A percentile compares a stretch with the other conserved stretches of the same genome.
These are phyloP conservation scores for Ogataea minuta DNA, from an alignment of 805 yeast genomes.

Conservation along the genomic window DNA sequence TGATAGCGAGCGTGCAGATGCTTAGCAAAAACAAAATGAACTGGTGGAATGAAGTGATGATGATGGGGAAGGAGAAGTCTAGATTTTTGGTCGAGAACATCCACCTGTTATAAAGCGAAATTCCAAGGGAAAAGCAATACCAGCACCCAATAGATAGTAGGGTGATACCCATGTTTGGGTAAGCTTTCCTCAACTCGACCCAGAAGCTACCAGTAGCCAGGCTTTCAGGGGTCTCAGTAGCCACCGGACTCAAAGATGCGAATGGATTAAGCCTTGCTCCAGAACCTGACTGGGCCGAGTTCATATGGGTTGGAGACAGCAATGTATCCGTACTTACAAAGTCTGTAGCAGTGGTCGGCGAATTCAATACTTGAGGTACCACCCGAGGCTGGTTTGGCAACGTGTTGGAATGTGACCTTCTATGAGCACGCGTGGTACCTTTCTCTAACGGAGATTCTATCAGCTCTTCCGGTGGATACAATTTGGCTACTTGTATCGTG, in stretches of 20 bases:
- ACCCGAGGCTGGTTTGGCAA: constrained; percentile 9
- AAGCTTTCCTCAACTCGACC: constrained; percentile 17
- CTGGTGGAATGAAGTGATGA: constrained; percentile 86
- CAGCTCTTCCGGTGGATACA: constrained; percentile 2
- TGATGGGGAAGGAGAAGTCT: constrained; percentile 77
- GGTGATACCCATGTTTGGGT: constrained; percentile 30
- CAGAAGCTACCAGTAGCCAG: constrained; percentile 3
- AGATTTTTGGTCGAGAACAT: constrained; percentile 81
- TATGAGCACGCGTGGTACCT: constrained; percentile 9
- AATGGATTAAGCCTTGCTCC: background rate
- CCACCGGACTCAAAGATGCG: background rate
- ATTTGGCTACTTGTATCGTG: constrained; percentile 5
- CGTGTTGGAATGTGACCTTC: constrained; percentile 16
- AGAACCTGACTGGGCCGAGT: background rate
- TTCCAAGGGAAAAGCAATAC: constrained; percentile 67
- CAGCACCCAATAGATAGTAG: constrained; percentile 40
- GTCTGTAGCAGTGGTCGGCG: background rate
- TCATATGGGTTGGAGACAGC: constrained; percentile 3
- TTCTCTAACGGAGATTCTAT: constrained; percentile 12
- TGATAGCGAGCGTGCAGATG: constrained; percentile 39
- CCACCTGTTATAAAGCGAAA: constrained; percentile 91
- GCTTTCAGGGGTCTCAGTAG: background rate
- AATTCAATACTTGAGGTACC: background rate
- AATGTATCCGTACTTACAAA: background rate
- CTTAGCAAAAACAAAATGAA: constrained; percentile 59